These are phyloP conservation scores for Truncatella angustata DNA, from an alignment of 2,329 filamentous ascomycete genomes.

Conservation along the genomic window DNA sequence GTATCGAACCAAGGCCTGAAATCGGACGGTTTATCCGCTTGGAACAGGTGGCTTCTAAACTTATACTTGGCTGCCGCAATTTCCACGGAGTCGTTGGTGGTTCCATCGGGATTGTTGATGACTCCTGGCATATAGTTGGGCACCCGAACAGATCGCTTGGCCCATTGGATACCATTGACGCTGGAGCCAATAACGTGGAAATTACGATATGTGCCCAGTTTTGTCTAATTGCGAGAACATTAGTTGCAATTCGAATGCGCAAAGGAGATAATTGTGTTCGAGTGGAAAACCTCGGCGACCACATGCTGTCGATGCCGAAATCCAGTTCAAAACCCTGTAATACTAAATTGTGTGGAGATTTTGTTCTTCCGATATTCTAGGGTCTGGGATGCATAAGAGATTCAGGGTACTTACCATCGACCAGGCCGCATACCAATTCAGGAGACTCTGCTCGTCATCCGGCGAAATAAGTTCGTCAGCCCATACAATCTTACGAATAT, in stretches of 20 bases:
- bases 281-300: too few species aligned
- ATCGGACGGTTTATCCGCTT: conserved; percentile 15
- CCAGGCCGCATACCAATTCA: conserved; percentile 65
- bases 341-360: too few species aligned
- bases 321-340: too few species aligned
- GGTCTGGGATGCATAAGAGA: too few species aligned
- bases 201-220: conserved; percentile 49
- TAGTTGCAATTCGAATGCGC: too few species aligned
- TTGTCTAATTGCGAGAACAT: too few species aligned
- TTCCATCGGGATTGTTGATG: conserved; percentile 34
- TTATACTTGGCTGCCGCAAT: conserved; percentile 15
- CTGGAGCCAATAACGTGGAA: conserved; percentile 55
- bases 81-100: not conserved
- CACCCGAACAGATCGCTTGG: conserved; percentile 30
- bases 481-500: conserved; percentile 38
- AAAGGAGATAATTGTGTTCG: too few species aligned
- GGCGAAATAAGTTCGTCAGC: conserved; percentile 48
- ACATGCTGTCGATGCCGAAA: too few species aligned
- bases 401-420: too few species aligned
- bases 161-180: conserved; percentile 20
- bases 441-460: conserved; percentile 60
- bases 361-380: too few species aligned
- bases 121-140: conserved; percentile 36
- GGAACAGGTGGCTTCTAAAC: conserved; percentile 15
- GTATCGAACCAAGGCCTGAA: conserved; percentile 13